phyloP scores from a whole-genome alignment of 768 basidiomycete species.

The Pisolithus albus region DNA sequence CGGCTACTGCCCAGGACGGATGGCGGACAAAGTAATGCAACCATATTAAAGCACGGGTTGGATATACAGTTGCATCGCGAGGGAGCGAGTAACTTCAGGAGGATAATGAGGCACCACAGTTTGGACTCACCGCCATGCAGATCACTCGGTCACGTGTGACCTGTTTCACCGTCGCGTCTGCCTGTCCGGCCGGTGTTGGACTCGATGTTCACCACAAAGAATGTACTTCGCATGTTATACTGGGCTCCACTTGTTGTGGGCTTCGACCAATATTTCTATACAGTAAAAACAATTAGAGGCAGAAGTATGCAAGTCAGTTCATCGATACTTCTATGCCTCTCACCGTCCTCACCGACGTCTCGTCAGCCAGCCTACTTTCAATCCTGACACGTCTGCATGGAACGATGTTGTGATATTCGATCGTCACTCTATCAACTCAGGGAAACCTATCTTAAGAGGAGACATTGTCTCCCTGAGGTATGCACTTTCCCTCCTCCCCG shows the following conservation, averaged over 20 bases:
- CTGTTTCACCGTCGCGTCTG: not conserved
- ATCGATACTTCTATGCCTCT: not conserved
- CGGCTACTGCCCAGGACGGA: no score
- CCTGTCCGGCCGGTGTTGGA: not conserved
- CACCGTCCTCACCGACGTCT: not conserved
- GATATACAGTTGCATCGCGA: no score
- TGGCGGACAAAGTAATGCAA: no score
- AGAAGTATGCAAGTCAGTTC: conserved; percentile 66
- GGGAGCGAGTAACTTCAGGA: no score
- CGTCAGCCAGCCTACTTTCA: conserved; percentile 61
- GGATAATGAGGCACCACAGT: no score
- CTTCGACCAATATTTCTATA: conserved; percentile 44
- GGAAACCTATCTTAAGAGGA: conserved; percentile 39
- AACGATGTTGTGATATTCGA: conserved; percentile 62
- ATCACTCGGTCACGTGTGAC: no score
- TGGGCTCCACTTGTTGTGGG: conserved; percentile 53
- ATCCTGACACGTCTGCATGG: conserved; percentile 58
- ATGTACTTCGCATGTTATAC: conserved; percentile 33
- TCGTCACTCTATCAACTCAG: conserved; percentile 35
- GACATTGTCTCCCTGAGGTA: conserved; percentile 65
- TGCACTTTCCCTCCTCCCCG: conserved; percentile 5
- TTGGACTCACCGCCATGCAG: no score
- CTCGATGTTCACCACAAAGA: not conserved
- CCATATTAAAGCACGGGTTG: no score
- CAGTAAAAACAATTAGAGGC: conserved; percentile 50